Evolutionary conservation across 2,329 filamentous ascomycete species (phyloP), one percentile per base, ranked within the genome.

Genomic region (Chaetomium olivaceum): DNA sequence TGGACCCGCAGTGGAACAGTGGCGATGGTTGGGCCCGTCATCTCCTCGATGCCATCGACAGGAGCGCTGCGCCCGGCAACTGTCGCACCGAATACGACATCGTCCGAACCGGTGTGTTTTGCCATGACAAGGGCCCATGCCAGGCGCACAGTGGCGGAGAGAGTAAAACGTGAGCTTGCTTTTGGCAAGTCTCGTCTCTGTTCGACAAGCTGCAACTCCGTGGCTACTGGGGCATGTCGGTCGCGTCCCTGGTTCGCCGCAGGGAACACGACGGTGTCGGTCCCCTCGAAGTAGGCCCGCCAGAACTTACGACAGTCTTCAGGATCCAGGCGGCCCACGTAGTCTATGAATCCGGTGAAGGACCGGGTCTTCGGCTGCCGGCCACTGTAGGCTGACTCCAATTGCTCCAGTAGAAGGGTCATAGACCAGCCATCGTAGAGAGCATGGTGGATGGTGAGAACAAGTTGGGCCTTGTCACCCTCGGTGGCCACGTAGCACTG

Each of bases 361-460:
- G 48, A 25, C 48, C 48, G 48, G 48, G 48, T 11, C 25, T 51
- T 51, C 25, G 48, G 48, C 48, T 21, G 48, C 25, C 14, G 48
- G 48, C 48, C 48, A 51, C 48, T 4, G 25, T 51, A 51, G 21
- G 48, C 48, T 16, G 48, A 51, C 48, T 51, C 48, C 48, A 51
- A 21, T 21, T 51, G 48, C 48, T 51, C 48, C 48, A 51, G 48
- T 51, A 51, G 21, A 51, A 51, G 21, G 21, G 48, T 51, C 48
- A 51, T 51, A 21, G 48, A 51, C 48, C 48, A 51, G 48, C 48
- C 48, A 51, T 51, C 48, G 48, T 51, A 51, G 48, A 51, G 48
- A 25, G 48, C 48, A 51, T 51, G 48, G 48, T 51, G 48, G 48
- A 51, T 51, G 48, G 48, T 51, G 48, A 51, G 48, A 21, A 51